phyloP scores from a whole-genome alignment of 2,329 filamentous ascomycete species.

The Thermoascus crustaceus region DNA sequence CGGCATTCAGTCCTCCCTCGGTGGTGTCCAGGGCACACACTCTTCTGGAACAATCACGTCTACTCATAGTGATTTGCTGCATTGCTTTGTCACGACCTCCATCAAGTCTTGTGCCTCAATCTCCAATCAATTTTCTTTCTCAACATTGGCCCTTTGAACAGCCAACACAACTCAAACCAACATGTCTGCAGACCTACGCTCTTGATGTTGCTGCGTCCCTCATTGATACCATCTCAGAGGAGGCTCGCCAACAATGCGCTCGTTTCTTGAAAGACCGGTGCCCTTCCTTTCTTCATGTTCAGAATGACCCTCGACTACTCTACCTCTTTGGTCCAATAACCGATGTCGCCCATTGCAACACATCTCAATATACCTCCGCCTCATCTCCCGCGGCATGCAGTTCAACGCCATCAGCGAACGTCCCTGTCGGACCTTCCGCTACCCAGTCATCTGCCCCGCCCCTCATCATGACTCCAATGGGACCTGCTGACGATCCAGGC shows the following conservation, averaged over 20 bases:
- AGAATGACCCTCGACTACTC: conserved; percentile 32
- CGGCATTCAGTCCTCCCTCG: conserved; percentile 25
- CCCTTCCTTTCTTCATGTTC: conserved; percentile 28
- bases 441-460: conserved; percentile 12
- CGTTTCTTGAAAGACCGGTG: conserved; percentile 37
- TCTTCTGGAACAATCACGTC: conserved; percentile 15
- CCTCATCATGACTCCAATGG: conserved; percentile 7
- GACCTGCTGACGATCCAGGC: conserved; percentile 19
- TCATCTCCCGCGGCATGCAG: conserved; percentile 25
- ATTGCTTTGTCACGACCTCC: conserved; percentile 33
- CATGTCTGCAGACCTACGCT: conserved; percentile 31
- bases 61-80: conserved; percentile 31
- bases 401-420: conserved; percentile 20
- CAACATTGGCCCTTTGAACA: conserved; percentile 15
- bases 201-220: conserved; percentile 39
- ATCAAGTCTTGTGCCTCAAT: conserved; percentile 21
- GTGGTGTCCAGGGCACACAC: too few species aligned
- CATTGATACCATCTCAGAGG: conserved; percentile 37
- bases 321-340: conserved; percentile 35
- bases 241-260: conserved; percentile 34
- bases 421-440: conserved; percentile 11
- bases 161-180: conserved; percentile 22
- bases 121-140: conserved; percentile 23
- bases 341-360: conserved; percentile 14
- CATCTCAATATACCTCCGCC: conserved; percentile 19